Evolutionary conservation across 2,329 filamentous ascomycete genomes (phyloP).

Genomic region (Diaporthe sp.): DNA sequence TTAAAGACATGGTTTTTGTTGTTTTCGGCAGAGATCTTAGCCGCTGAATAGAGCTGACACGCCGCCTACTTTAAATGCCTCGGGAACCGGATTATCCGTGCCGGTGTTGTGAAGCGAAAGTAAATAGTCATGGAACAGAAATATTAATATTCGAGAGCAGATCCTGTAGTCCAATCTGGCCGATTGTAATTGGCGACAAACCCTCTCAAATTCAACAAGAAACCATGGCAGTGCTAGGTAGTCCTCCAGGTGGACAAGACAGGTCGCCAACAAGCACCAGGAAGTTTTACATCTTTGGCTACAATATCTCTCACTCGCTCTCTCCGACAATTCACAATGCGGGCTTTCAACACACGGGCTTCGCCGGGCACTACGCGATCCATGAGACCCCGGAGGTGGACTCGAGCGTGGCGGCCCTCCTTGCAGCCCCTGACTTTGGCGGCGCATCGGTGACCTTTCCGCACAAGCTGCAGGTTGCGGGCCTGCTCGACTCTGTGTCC

Average conservation of each 20-base stretch:
- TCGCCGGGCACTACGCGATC: background rate
- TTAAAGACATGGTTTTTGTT: background rate
- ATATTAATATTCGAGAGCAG: background rate
- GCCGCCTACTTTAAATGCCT: too few relatives aligned
- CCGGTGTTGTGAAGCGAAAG: background rate
- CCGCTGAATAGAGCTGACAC: background rate
- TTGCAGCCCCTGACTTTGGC: background rate
- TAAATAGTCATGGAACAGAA: background rate
- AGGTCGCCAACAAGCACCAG: background rate
- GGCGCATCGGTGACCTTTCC: slow-evolving; percentile 9
- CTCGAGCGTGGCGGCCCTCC: background rate
- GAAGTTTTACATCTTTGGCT: background rate
- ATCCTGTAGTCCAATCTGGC: background rate
- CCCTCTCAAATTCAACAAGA: background rate
- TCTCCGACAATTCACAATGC: slow-evolving; percentile 4
- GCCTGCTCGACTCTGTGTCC: background rate
- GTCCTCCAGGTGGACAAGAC: background rate
- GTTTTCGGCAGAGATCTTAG: background rate
- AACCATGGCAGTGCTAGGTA: background rate
- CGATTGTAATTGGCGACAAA: background rate
- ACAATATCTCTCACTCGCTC: slow-evolving; percentile 8
- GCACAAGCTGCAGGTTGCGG: slow-evolving; percentile 8
- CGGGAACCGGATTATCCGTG: background rate
- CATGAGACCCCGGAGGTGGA: background rate
- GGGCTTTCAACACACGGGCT: background rate